Evolutionary conservation across 2,329 filamentous ascomycete genomes (phyloP).

Genomic region (Intubia oerlemansii): DNA sequence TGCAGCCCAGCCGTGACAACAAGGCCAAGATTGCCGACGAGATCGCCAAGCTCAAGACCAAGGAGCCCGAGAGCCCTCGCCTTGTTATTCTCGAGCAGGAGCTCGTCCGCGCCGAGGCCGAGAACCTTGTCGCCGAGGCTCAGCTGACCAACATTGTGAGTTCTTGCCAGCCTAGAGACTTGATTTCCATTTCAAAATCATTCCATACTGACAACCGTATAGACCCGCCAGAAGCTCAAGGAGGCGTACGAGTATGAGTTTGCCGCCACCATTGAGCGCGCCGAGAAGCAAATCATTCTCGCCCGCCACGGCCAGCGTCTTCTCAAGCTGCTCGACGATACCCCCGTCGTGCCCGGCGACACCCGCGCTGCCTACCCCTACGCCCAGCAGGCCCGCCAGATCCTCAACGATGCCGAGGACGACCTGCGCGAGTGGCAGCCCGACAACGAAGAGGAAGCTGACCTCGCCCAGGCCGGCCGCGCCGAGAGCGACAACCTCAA

Average conservation of each 20-base stretch:
- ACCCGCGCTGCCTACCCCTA: constrained; percentile 45
- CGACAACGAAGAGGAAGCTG: constrained; percentile 11
- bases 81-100: constrained; percentile 84
- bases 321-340: constrained; percentile 70
- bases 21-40: constrained; percentile 82
- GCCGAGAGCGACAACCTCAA: too few relatives aligned
- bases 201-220: background rate
- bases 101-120: constrained; percentile 84
- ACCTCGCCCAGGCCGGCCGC: background rate
- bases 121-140: constrained; percentile 88
- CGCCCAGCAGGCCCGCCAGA: constrained; percentile 48
- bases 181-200: background rate
- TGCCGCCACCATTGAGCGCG: constrained; percentile 77
- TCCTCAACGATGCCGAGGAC: constrained; percentile 82
- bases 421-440: constrained; percentile 59
- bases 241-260: constrained; percentile 83
- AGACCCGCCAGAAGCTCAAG: constrained; percentile 92
- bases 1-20: constrained; percentile 76
- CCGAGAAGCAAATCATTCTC: constrained; percentile 90
- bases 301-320: constrained; percentile 78
- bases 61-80: constrained; percentile 69
- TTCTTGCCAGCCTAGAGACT: constrained; percentile 8
- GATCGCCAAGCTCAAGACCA: constrained; percentile 76
- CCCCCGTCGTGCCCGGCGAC: constrained; percentile 75
- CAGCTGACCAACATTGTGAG: constrained; percentile 84